Evolutionary conservation across 2,329 filamentous ascomycete genomes (phyloP), one percentile per base, ranked within the genome.

Genomic region (Epichloe sibirici): DNA sequence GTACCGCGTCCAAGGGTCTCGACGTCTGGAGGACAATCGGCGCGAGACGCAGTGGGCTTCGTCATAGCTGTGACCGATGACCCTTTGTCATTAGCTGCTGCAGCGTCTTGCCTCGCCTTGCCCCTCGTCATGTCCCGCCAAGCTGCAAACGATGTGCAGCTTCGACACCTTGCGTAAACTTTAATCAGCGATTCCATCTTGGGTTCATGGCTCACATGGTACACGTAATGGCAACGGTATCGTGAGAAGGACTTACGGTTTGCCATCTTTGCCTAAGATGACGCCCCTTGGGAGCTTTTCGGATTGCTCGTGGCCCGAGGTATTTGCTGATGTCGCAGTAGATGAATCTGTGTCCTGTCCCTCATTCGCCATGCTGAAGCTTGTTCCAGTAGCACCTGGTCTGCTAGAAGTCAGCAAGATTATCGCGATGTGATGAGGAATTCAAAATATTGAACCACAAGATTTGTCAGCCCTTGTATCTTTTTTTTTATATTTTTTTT

Each of bases 21-120:
- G 57, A 96, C 88, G 65, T 97, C 90, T 1, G 93, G 86, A 0
- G 93, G 93, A 65, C 91, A 97, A 68, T 95, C 86, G 53, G 74
- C 56, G 7, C 76, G 73, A 13, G 71, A 65, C 38, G 68, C 57
- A 4, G 72, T 53, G 7, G 70, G 51, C 5, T 69, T 62, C 13
- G 71, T 53, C 25, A 65, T 59, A 4, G 69, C 58, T 15, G 66
- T 53, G 4, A 31, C 42, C 2, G 23, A 43, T 15, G 62, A 53
- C 6, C 7, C 43, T 60, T 54, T 38, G 66, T 57, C n/a, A 15
- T 25, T 44, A 17, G 45, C 44, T 21, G 28, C 44, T 21, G 28
- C 44, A 13, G 37, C 40, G 35, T 56, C 56, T n/a, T 57, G 58
- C 45, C 54, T 59, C 25, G 52, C 50, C 58, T 23, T 62, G 64